Percentiles rank a stretch among this genome's conserved stretches.
phyloP scores from a whole-genome alignment of 306 rosid genomes.

The Lathyrus aphaca region DNA sequence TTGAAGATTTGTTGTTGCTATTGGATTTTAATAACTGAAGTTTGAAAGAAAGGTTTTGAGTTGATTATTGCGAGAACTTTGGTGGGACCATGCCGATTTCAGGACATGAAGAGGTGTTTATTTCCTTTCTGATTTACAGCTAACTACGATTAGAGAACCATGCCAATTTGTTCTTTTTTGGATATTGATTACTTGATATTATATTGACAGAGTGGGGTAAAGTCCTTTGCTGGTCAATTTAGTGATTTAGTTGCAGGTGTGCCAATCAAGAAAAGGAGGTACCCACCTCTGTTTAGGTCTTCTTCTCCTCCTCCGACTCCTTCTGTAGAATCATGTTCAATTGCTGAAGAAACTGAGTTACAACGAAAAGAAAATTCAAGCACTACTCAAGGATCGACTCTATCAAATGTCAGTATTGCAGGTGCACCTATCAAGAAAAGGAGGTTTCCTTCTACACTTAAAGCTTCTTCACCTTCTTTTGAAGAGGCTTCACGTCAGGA shows the following conservation, averaged over 20 bases:
- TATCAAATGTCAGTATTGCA: constrained; percentile 53
- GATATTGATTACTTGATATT: constrained; percentile 75
- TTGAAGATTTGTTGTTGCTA: constrained; percentile 40
- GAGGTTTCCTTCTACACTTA: constrained; percentile 48
- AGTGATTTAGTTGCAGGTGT: constrained; percentile 86
- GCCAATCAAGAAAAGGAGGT: constrained; percentile 96
- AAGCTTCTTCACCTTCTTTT: constrained; percentile 40
- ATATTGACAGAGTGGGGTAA: constrained; percentile 85
- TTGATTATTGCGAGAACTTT: constrained; percentile 45
- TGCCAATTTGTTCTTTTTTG: constrained; percentile 49
- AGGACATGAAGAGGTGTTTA: constrained; percentile 89
- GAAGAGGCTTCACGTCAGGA: constrained; percentile 40
- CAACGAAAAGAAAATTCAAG: constrained; percentile 50
- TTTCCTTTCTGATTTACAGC: constrained; percentile 62
- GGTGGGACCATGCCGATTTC: constrained; percentile 82
- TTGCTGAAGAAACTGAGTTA: constrained; percentile 49
- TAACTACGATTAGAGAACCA: constrained; percentile 56
- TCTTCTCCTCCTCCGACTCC: constrained; percentile 73
- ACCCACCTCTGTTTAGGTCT: constrained; percentile 52
- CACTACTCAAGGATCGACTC: constrained; percentile 54
- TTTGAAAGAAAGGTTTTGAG: constrained; percentile 40
- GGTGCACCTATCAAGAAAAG: constrained; percentile 62
- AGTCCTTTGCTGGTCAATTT: constrained; percentile 61
- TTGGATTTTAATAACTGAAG: constrained; percentile 34
- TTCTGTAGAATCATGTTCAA: constrained; percentile 55